Evolutionary conservation across 768 basidiomycete species (phyloP).

Genomic region (Strobilomyces echinocephalus): DNA sequence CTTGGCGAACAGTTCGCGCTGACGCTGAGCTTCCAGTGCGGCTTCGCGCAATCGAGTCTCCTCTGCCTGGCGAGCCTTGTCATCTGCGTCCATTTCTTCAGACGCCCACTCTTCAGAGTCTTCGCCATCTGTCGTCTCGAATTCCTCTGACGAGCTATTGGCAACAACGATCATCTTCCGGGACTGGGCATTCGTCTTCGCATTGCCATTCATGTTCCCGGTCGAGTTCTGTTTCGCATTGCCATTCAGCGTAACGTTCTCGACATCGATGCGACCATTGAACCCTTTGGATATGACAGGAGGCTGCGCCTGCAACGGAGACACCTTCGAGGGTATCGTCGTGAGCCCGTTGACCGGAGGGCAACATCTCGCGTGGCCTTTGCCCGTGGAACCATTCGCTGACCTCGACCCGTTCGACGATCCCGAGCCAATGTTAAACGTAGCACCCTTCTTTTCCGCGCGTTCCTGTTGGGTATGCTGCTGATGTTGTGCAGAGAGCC

Average conservation of each 20-base stretch:
- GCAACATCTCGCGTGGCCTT: slow-evolving; percentile 8
- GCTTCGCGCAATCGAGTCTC: slow-evolving; percentile 43
- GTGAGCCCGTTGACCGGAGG: slow-evolving; percentile 8
- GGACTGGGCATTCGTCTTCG: background rate
- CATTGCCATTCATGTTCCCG: background rate
- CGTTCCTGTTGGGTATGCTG: slow-evolving; percentile 17
- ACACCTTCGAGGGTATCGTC: slow-evolving; percentile 5
- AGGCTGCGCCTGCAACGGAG: slow-evolving; percentile 11
- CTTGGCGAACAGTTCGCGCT: slow-evolving; percentile 68
- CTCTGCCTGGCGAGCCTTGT: slow-evolving; percentile 30
- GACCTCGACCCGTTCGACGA: slow-evolving; percentile 46
- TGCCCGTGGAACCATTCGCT: slow-evolving; percentile 21
- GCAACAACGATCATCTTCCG: slow-evolving; percentile 45
- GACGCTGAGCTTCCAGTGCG: slow-evolving; percentile 56
- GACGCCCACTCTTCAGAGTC: slow-evolving; percentile 61
- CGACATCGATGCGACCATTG: slow-evolving; percentile 1
- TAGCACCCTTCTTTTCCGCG: slow-evolving; percentile 26
- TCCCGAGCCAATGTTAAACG: slow-evolving; percentile 58
- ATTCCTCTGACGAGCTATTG: slow-evolving; percentile 43
- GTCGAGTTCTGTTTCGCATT: slow-evolving; percentile 14
- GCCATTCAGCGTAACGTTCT: slow-evolving; percentile 12
- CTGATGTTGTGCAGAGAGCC: slow-evolving; percentile 22
- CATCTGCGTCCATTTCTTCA: slow-evolving; percentile 43
- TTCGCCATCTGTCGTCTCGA: slow-evolving; percentile 51
- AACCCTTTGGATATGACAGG: slow-evolving; percentile 18